Evolutionary conservation across 2,329 filamentous ascomycete species (phyloP).

Genomic region (Trichoderma semiorbis): DNA sequence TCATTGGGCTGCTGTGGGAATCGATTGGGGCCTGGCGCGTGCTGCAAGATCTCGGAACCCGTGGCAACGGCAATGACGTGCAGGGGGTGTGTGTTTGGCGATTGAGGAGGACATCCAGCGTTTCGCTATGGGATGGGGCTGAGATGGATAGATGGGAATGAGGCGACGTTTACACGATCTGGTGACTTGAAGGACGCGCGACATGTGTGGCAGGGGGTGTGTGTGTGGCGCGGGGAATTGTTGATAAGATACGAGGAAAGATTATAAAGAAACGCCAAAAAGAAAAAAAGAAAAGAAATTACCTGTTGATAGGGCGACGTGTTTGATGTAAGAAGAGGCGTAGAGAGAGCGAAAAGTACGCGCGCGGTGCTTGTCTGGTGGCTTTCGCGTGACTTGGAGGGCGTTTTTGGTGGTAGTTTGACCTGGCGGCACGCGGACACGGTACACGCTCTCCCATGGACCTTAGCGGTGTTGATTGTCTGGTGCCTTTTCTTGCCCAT

Average conservation of each 20-base stretch:
- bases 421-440: slow-evolving; percentile 4
- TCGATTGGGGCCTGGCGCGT: not conserved
- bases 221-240: not conserved
- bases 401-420: not conserved
- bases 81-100: not conserved
- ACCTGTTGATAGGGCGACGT: not conserved
- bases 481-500: not conserved
- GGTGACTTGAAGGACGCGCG: not conserved
- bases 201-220: not conserved
- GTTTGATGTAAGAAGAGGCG: not conserved
- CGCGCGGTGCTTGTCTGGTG: not conserved
- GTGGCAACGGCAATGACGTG: not conserved
- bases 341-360: not conserved
- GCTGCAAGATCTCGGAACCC: not conserved
- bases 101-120: not conserved
- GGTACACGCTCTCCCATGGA: not conserved
- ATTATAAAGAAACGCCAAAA: not conserved
- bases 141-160: not conserved
- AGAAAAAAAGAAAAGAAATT: not conserved
- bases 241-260: not conserved
- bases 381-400: not conserved
- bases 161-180: not conserved
- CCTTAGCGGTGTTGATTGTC: not conserved
- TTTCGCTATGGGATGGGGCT: not conserved
- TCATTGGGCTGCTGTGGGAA: not conserved